Evolutionary conservation across 306 rosid genomes (phyloP).

Genomic region (Fragaria iinumae): DNA sequence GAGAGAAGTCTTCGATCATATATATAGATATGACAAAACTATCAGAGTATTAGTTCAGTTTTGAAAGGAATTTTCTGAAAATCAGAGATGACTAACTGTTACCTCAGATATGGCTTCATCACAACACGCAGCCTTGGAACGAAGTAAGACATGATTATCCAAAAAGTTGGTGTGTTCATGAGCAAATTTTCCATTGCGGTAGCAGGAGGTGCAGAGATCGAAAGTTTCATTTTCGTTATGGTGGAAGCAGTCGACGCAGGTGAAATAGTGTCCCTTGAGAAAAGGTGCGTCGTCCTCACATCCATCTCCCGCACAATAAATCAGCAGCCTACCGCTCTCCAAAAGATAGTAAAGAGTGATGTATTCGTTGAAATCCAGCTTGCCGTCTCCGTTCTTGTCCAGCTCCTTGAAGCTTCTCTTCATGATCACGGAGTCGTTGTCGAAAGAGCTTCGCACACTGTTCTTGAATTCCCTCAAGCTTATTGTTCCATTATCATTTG

Average conservation of each 20-base stretch:
- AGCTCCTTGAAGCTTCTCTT: slow-evolving; percentile 1
- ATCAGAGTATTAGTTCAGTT: background rate
- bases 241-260: slow-evolving; percentile 12
- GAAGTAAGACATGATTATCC: background rate
- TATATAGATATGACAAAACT: too few species aligned
- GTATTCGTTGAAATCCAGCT: slow-evolving; percentile 8
- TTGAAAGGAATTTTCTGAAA: too few species aligned
- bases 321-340: background rate
- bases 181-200: background rate
- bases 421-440: background rate
- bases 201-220: slow-evolving; percentile 18
- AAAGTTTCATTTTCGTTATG: background rate
- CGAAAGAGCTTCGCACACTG: background rate
- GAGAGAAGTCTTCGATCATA: too few species aligned
- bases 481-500: background rate
- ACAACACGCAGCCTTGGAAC: background rate
- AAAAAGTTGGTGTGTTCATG: slow-evolving; percentile 1
- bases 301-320: background rate
- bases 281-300: background rate
- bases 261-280: slow-evolving; percentile 7
- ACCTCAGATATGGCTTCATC: background rate
- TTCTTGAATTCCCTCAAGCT: slow-evolving; percentile 2
- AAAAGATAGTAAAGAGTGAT: slow-evolving; percentile 10
- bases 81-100: background rate
- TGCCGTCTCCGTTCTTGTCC: background rate